Evolutionary conservation across 225 moss, liverwort and hornwort genomes (phyloP).

Genomic region (Antitrichia curtipendula): DNA sequence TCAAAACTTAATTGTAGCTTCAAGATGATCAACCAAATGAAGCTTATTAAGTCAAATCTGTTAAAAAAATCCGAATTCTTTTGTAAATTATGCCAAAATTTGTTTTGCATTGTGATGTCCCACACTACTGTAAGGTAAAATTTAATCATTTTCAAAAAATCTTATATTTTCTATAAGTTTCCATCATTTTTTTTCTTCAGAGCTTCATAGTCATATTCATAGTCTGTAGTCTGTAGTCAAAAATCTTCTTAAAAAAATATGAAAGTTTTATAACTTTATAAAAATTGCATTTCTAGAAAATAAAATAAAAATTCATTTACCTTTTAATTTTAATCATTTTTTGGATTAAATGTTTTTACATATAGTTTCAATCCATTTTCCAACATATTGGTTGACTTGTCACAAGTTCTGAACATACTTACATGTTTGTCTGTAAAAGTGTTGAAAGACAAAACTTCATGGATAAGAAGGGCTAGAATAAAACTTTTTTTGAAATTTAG

Average conservation of each 20-base stretch:
- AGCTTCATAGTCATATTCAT: rapidly evolving
- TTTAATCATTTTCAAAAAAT: background rate
- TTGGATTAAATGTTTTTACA: no score
- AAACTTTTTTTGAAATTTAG: background rate
- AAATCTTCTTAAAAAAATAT: background rate
- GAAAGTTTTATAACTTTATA: no score
- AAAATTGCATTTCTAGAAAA: background rate
- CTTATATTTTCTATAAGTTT: background rate
- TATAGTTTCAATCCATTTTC: background rate
- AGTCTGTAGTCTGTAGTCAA: no score
- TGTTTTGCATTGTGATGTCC: no score
- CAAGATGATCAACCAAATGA: background rate
- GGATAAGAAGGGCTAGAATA: background rate
- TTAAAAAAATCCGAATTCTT: background rate
- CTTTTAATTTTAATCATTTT: background rate
- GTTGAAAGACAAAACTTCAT: background rate
- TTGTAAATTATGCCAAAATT: background rate
- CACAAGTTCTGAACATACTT: background rate
- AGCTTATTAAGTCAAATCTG: background rate
- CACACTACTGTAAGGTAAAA: background rate
- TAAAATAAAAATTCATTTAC: background rate
- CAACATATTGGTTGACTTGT: background rate
- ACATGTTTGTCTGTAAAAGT: rapidly evolving
- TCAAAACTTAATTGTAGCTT: background rate
- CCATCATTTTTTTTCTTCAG: background rate